Percentiles rank a stretch among this genome's conserved stretches.
Conservation (phyloP, 1,139 yeast species). For the Debaryomycetaceae sp. region DNA sequence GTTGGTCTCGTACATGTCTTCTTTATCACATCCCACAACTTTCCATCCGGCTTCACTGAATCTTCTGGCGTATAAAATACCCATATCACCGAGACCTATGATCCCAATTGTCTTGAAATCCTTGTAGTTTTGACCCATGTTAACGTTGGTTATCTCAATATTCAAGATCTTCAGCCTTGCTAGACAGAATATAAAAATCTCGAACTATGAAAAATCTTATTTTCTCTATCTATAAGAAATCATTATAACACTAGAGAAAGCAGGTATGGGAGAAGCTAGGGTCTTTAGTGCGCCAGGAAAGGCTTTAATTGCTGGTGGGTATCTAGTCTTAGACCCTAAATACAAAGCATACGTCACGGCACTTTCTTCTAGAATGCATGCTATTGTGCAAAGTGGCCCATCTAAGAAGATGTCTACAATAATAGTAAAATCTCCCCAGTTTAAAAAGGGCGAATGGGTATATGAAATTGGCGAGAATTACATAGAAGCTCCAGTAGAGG, state of each 20-base stretch:
- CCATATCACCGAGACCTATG: conserved; percentile 98
- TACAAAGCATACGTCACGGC: conserved; percentile 84
- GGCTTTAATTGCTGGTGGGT: conserved; percentile 92
- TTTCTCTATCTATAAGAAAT: background rate
- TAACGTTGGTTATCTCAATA: too few relatives aligned
- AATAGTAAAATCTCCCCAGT: conserved; percentile 74
- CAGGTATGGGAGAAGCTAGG: conserved; percentile 5
- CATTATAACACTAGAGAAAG: background rate
- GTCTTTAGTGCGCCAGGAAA: conserved; percentile 92
- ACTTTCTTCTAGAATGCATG: conserved; percentile 86
- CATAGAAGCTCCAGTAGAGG: conserved; percentile 17
- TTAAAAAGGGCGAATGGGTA: conserved; percentile 65
- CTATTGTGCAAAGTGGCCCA: conserved; percentile 39
- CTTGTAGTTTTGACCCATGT: background rate
- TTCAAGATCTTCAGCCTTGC: too few relatives aligned
- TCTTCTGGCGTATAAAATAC: conserved; percentile 74
- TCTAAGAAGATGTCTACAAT: conserved; percentile 21
- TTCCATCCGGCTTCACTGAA: conserved; percentile 85
- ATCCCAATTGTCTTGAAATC: conserved; percentile 66
- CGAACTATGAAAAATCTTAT: background rate
- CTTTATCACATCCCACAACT: conserved; percentile 89
- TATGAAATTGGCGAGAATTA: conserved; percentile 32
- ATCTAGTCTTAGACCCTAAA: conserved; percentile 75
- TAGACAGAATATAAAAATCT: too few relatives aligned
- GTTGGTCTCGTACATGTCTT: conserved; percentile 55